phyloP scores from a whole-genome alignment of 1,139 yeast species.

The Lodderomyces jiufengensis region DNA sequence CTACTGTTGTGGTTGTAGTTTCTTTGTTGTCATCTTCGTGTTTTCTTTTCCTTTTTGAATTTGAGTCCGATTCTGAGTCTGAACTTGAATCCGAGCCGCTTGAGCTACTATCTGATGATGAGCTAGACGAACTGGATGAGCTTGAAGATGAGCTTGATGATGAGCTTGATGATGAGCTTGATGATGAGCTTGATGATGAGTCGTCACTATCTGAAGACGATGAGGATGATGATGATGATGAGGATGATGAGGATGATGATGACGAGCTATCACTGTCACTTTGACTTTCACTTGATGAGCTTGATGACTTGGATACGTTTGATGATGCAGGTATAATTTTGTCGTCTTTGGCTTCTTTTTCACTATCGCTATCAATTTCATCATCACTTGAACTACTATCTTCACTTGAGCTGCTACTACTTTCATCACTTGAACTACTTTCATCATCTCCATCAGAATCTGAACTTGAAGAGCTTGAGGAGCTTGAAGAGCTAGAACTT shows the following conservation, averaged over 20 bases:
- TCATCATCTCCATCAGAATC: slow-evolving; percentile 5
- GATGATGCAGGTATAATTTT: background rate
- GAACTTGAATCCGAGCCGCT: slow-evolving; percentile 15
- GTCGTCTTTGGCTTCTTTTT: background rate
- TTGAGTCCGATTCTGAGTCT: slow-evolving; percentile 15
- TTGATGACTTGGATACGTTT: background rate
- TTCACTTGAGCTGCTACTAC: slow-evolving; percentile 2
- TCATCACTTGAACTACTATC: background rate
- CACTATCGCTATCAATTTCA: background rate
- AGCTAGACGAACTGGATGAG: background rate
- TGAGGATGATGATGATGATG: background rate
- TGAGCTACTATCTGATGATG: background rate
- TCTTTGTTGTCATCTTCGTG: slow-evolving; percentile 2
- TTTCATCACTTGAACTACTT: slow-evolving; percentile 4
- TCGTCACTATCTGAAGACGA: background rate
- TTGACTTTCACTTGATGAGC: background rate
- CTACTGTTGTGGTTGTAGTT: background rate
- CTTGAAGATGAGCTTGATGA: background rate
- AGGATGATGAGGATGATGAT: background rate
- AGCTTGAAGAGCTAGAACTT: slow-evolving; percentile 13
- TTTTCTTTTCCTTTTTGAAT: background rate
- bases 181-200: background rate
- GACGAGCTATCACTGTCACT: slow-evolving; percentile 1
- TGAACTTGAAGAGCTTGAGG: slow-evolving; percentile 11
- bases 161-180: slow-evolving; percentile 1